Evolutionary conservation across 2,329 filamentous ascomycete genomes (phyloP).

Genomic region (Ophiostoma angusticollis): DNA sequence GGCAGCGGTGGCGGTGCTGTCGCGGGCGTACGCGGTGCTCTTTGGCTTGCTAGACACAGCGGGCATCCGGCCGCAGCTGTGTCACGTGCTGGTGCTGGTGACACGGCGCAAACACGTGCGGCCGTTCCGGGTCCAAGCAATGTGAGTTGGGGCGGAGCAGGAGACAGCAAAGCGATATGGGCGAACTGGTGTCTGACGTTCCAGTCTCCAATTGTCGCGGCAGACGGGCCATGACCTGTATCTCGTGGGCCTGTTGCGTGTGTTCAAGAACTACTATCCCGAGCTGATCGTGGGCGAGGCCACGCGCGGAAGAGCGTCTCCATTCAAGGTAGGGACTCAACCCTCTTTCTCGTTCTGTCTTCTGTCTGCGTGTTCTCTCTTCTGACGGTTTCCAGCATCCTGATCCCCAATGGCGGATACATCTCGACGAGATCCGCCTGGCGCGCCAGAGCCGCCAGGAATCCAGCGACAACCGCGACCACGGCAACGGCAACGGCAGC

Average conservation of each 20-base stretch:
- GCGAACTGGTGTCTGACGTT: conserved; percentile 7
- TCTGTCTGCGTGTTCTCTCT: too few species aligned
- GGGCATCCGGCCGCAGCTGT: conserved; percentile 53
- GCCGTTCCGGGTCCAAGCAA: conserved; percentile 66
- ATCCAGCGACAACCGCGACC: conserved; percentile 16
- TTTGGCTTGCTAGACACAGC: conserved; percentile 77
- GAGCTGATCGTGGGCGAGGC: conserved; percentile 70
- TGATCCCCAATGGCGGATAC: conserved; percentile 61
- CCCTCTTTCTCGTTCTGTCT: too few species aligned
- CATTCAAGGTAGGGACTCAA: conserved; percentile 49
- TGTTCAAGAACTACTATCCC: conserved; percentile 87
- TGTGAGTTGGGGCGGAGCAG: conserved; percentile 33
- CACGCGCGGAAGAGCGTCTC: conserved; percentile 45
- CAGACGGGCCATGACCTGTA: conserved; percentile 60
- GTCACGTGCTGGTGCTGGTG: conserved; percentile 65
- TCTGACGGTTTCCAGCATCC: conserved; percentile 40
- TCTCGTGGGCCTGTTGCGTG: conserved; percentile 58
- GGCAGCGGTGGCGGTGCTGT: conserved; percentile 48
- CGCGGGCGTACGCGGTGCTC: conserved; percentile 59
- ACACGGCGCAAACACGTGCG: conserved; percentile 73
- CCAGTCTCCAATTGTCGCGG: conserved; percentile 42
- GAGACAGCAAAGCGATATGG: background rate
- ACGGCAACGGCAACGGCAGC: background rate
- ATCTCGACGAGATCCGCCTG: conserved; percentile 54
- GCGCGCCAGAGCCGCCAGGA: conserved; percentile 36